Base-by-base conservation (phyloP, 495 filamentous ascomycete genomes). In the Podospora australis region DNA sequence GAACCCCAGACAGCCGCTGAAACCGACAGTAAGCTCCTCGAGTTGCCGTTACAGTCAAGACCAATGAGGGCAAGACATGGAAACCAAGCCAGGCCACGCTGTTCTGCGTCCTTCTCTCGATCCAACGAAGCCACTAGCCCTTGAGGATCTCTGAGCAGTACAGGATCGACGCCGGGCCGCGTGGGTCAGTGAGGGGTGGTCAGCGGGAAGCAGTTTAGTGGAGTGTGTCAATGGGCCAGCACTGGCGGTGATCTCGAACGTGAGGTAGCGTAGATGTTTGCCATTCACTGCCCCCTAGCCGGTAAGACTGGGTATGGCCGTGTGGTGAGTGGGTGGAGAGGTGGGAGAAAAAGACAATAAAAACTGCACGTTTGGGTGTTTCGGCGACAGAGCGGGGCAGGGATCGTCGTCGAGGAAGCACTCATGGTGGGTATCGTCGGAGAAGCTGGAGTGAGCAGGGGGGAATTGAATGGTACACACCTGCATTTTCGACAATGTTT, bases 41-140 rank as follows among this genome's bases (percentile, higher is more conserved):
- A n/a, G 23, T 46, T 45, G 38, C 28, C 25, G 36, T 22, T 20
- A 29, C 25, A n/a, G 11, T 9, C 26, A n/a, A n/a, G 32, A 3
- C 36, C 48, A 55, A 55, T 50, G 46, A 24, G 39, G 29, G 25
- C 39, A 10, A 52, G 44, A 48, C 53, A 48, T 44, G 13, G 44
- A 32, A 40, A 44, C 38, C 43, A 25, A 30, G 14, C 40, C 43
- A 34, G 14, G 44, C 21, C 17, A 29, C n/a, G 25, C 32, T n/a
- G 32, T 16, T 13, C 32, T 4, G 39, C 22, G 24, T 4, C 17
- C n/a, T 16, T 30, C 24, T 14, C 16, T 44, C 41, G 41, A 30
- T 44, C 41, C 6, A 30, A 28, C 21, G 39, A 41, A 13, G 23
- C 14, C 24, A 16, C 26, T 17, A 25, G 28, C 17, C 41, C 6